Evolutionary conservation across 78 protist species (phyloP), one percentile per base, ranked within the genome.

Genomic region (Dictyostelium purpureum): DNA sequence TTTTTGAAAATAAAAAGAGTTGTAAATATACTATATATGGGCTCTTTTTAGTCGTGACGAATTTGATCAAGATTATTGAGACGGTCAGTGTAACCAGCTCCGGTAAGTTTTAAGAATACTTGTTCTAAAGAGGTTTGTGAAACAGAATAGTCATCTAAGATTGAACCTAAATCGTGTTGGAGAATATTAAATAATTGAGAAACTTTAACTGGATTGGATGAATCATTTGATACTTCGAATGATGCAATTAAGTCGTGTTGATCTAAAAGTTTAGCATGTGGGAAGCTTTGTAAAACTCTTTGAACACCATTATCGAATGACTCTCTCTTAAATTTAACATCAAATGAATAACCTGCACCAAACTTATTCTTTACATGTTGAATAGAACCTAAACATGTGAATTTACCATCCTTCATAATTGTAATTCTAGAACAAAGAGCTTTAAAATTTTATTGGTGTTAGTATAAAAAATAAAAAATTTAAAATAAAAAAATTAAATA

Each of bases 361-460:
- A 89, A 96, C 24, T 75, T 37, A 19, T 18, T 38, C 91, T 97
- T 98, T 38, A 98, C 75, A 43, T 80, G 90, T 70, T 96, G 81
- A 18, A 93, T 71, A 26, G 87, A 65, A 19, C 98, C 99, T 18
- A 95, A 5, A 51, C 91, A 71, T 19, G 51, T 66, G 52, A 96
- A 77, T 54, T 74, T 18, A 52, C 98, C 99, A 21, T 83, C 80
- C 37, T 89, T 47, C 98, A 99, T 98, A 79, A 99, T 97, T 63
- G 96, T 95, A 24, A 99, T 90, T 52, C 96, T 49, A 63, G 97
- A 96, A 43, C 98, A 98, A 28, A 98, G 97, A n/a, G 94, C 63
- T 56, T 4, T 26, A 0, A n/a, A n/a, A n/a, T n/a, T n/a, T n/a
- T n/a, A n/a, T n/a, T n/a, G n/a, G n/a, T n/a, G n/a, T n/a, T n/a